phyloP scores from a whole-genome alignment of 352 stramenopile genomes.

The Pythium brachiatum region DNA sequence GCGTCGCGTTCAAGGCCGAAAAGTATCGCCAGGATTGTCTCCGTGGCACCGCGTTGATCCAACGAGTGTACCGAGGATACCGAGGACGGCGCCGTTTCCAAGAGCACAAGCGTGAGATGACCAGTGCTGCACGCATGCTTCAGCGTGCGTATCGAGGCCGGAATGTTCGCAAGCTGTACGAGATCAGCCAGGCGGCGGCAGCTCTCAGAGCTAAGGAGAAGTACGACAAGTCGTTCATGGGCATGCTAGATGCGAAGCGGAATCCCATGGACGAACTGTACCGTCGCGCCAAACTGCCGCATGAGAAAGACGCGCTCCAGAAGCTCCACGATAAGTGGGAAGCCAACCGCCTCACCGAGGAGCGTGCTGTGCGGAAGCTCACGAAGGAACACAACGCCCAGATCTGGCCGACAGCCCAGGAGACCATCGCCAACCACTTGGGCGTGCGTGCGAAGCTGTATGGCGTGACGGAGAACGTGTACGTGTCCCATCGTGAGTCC shows the following conservation, averaged over 20 bases:
- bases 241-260: conserved; percentile 45
- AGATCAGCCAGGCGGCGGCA: conserved; percentile 49
- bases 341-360: conserved; percentile 37
- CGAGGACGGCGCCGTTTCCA: conserved; percentile 30
- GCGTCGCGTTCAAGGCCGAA: conserved; percentile 29
- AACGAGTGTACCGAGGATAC: conserved; percentile 45
- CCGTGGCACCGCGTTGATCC: conserved; percentile 30
- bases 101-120: conserved; percentile 31
- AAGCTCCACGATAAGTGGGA: conserved; percentile 50
- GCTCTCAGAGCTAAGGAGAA: conserved; percentile 59
- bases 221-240: conserved; percentile 49
- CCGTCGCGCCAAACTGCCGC: conserved; percentile 44
- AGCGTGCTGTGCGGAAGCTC: conserved; percentile 50
- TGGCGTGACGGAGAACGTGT: conserved; percentile 69
- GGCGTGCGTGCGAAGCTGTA: conserved; percentile 48
- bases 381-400: conserved; percentile 29
- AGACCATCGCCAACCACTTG: conserved; percentile 46
- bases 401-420: conserved; percentile 32
- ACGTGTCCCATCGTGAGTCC: conserved; percentile 49
- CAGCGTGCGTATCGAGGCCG: conserved; percentile 49
- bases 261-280: conserved; percentile 72
- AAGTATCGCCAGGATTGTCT: conserved; percentile 31
- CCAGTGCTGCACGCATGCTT: conserved; percentile 32
- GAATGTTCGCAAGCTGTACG: conserved; percentile 43
- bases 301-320: conserved; percentile 41